Base-by-base conservation (phyloP, 176 grass and related monocot species). In the Triticum urartu region DNA sequence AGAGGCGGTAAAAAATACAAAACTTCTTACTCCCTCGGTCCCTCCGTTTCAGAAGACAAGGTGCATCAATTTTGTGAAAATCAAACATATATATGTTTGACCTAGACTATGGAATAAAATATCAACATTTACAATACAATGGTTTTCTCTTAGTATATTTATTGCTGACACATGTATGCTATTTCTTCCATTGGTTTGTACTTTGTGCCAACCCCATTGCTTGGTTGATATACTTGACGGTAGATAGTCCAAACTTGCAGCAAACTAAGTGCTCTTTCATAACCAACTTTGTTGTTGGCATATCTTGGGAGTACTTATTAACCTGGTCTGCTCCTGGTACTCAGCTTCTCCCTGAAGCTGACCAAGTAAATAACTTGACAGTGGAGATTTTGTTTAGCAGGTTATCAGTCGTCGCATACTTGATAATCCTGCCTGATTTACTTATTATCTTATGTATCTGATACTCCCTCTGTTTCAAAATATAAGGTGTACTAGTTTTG, bases 171-270 rank as follows among this genome's bases (percentile, higher is more conserved):
- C 26, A 28, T 47, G 15, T 28, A 59, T 75, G 21, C 48, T 86
- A 77, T 34, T 68, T 52, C 39, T 82, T 84, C 33, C 25, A 61
- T 75, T 75, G 63, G 78, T 30, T 69, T 36, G 25, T 75, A 48
- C 14, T 45, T 6, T 32, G 40, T 63, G 36, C 75, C 33, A 86
- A 9, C 52, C 24, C 18, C 17, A 60, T 86, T 47, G 78, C 64
- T 68, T 72, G 24, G 48, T 59, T 71, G 50, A 86, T 35, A 50
- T 12, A 61, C 36, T 50, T 25, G 68, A 43, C 45, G 64, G 12
- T 50, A 36, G 68, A 59, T 62, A 48, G 12, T 17, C 25, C 14
- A 67, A 42, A 88, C 17, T 24, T 77, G 18, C 3, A 5, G 72
- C n/a, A 68, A 87, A 68, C 30, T 68, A 63, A 33, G 34, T 6